Conservation (phyloP, 2,329 filamentous ascomycete species). For the Graphilbum sp. region DNA sequence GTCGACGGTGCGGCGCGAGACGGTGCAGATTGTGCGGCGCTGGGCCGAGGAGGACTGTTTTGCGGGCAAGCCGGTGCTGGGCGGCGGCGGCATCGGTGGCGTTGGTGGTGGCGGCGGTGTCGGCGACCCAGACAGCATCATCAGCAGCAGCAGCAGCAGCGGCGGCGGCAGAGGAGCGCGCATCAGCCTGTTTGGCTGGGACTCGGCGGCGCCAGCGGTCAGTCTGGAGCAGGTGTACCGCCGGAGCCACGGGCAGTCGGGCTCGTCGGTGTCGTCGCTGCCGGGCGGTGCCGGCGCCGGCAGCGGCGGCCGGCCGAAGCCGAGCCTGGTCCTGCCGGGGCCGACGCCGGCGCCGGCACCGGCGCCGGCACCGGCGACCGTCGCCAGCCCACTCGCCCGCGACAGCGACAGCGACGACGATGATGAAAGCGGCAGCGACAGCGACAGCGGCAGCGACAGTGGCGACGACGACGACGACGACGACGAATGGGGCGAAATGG, state of each 20-base stretch:
- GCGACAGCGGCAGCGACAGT: constrained; percentile 20
- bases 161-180: too few species aligned
- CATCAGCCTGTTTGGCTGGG: constrained; percentile 49
- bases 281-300: too few species aligned
- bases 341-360: too few species aligned
- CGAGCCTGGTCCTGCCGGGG: too few species aligned
- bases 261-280: too few species aligned
- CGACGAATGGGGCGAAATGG: constrained; percentile 47
- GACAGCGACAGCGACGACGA: too few species aligned
- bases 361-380: too few species aligned
- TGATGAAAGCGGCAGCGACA: constrained; percentile 1
- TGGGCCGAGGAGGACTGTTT: constrained; percentile 53
- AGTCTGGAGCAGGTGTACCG: constrained; percentile 29
- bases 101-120: not conserved
- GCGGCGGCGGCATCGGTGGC: constrained; percentile 16
- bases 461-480: constrained; percentile 24
- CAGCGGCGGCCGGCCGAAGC: too few species aligned
- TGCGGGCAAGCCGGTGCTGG: constrained; percentile 29
- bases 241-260: too few species aligned
- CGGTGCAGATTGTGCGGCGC: constrained; percentile 40
- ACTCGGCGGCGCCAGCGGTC: constrained; percentile 32
- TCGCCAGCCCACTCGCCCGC: too few species aligned
- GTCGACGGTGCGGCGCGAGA: constrained; percentile 36
- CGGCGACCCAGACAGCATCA: too few species aligned
- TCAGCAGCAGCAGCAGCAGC: constrained; percentile 25